Evolutionary conservation across 2,329 filamentous ascomycete species (phyloP), one percentile per base, ranked within the genome.

Genomic region (Ophiostoma piceae): DNA sequence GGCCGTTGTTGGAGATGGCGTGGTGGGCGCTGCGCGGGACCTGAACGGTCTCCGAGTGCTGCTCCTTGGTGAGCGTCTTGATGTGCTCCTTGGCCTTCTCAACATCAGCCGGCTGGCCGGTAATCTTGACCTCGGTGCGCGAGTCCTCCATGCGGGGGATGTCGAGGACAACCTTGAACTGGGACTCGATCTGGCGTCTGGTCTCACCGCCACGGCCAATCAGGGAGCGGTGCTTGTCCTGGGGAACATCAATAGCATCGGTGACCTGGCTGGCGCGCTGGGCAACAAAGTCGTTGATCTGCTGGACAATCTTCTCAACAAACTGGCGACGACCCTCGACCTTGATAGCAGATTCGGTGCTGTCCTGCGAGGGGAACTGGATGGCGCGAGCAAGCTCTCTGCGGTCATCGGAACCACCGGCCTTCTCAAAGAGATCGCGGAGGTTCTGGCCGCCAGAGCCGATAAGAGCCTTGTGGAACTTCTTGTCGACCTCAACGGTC

Each of bases 161-260:
- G 76, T 98, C 94, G 73, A 99, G 87, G 8, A 89, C 88, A 68
- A 99, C 90, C 70, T 87, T 89, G 82, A 97, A 96, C 77, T 94
- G 87, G 51, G 89, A 85, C 82, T 99, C 95, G 35, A 99, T 85
- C 73, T 90, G 87, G 73, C 92, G 91, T 79, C 96, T 91, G 67
- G 88, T 89, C 74, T 97, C 93, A 73, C 96, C 95, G 73, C 92
- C 93, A 70, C 93, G 92, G 60, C 95, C 95, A 76, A 99, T 98
- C 32, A 99, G 85, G 9, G 92, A 85, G 69, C 94, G 87, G 79
- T 99, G 96, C 83, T 97, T 96, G 75, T 95, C 91, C 14, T 90
- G 88, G 19, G 94, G 91, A 47, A 99, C 89, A 43, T 97, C 93
- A 35, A 97, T 77, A 19, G 85, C 84, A 75, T 92, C 90, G 0